Evolutionary conservation across 2,329 filamentous ascomycete species (phyloP), one percentile per base, ranked within the genome.

Genomic region (Thielaviopsis euricoi): DNA sequence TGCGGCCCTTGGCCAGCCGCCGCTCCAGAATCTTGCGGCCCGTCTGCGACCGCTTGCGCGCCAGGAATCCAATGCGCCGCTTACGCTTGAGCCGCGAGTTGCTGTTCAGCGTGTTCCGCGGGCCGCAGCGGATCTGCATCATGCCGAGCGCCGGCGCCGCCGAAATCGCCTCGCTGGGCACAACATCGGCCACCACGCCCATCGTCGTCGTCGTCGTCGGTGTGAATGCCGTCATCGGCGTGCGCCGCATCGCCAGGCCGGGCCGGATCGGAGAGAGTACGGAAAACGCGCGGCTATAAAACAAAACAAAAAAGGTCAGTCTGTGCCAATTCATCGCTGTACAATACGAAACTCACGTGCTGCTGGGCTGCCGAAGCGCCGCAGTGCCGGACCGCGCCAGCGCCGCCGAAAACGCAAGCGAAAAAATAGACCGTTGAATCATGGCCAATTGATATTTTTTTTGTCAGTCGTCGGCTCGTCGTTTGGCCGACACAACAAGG

Each of bases 51-150:
- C 73, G 70, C 62, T 74, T 67, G 43, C 79, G 71, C 62, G 71
- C 73, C 53, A 83, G 67, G 64, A 81, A 83, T 0, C 80, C 80
- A 62, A 77, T 75, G 62, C 79, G 73, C 23, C 79, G 73, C 73
- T 82, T 82, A 68, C 81, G 77, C 15, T 81, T 67, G 57, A 82
- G 69, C 40, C 79, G 73, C 57, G 75, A 79, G 58, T 74, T 69
- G 54, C 73, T 69, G 58, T 76, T 74, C 76, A 81, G 76, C 33
- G 77, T 82, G 65, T 79, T 74, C 60, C 79, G 74, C 53, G 79
- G 79, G 1, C 77, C 79, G 70, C 75, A 82, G 58, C 79, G 76
- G 62, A 81, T 70, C 69, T 81, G 78, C 60, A 65, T 66, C 51
- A 68, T 67, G 53, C 69, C 73, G n/a, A 81, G 68, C 9, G 76